These are phyloP conservation scores for Rhodotorula sp. DNA, from an alignment of 1,284 basidiomycete genomes.

Conservation along the genomic window DNA sequence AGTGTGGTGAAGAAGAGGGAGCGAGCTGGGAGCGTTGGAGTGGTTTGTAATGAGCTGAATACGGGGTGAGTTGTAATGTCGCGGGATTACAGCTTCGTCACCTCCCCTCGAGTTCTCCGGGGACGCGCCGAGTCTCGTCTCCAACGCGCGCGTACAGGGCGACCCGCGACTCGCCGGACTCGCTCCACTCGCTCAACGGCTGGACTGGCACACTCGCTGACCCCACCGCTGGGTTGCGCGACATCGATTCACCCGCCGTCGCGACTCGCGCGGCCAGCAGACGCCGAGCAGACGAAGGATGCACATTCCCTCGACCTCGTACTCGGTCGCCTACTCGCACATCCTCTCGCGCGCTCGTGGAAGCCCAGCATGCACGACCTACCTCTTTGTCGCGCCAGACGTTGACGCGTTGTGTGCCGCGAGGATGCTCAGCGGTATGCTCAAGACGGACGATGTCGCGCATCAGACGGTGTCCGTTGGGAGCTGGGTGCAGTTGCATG, in stretches of 20 bases:
- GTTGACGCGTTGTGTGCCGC: conserved; percentile 87
- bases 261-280: background rate
- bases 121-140: too few species aligned
- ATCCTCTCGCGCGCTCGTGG: conserved; percentile 36
- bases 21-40: too few species aligned
- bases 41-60: too few species aligned
- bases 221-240: too few species aligned
- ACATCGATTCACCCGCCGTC: too few species aligned
- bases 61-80: too few species aligned
- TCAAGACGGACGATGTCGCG: conserved; percentile 90
- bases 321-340: conserved; percentile 26
- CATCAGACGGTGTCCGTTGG: conserved; percentile 89
- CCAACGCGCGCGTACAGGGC: too few species aligned
- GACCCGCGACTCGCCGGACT: too few species aligned
- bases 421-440: conserved; percentile 80
- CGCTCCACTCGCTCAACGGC: too few species aligned
- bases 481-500: conserved; percentile 72
- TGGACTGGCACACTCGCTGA: too few species aligned
- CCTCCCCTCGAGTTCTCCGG: too few species aligned
- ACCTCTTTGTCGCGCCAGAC: conserved; percentile 81
- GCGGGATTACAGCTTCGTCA: too few species aligned
- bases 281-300: conserved; percentile 1
- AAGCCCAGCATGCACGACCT: conserved; percentile 27
- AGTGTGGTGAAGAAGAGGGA: background rate
- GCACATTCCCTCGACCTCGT: conserved; percentile 24